Evolutionary conservation across 2,329 filamentous ascomycete genomes (phyloP), one percentile per base, ranked within the genome.

Genomic region (Atkinsonella texensis): DNA sequence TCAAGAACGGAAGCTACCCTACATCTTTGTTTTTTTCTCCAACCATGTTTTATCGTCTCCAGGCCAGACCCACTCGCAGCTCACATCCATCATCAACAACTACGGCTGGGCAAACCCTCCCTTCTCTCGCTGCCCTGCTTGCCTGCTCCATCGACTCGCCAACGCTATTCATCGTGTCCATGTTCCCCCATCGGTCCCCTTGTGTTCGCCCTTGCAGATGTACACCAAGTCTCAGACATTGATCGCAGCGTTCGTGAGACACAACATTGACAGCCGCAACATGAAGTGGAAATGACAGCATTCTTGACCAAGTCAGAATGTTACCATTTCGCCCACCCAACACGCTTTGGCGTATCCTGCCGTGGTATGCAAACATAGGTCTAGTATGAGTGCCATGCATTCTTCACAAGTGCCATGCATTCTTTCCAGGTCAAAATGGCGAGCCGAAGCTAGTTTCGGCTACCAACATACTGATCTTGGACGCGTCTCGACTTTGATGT

Each of bases 301-400:
- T 52, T 52, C 46, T 49, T 48, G 46, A 17, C 31, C 35, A 40
- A 44, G 40, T 41, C 31, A 41, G 13, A 48, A 17, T 8, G n/a
- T 13, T 15, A 17, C 46, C 17, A 20, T 28, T 11, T 20, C 13
- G 28, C 33, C 23, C 13, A n/a, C 17, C 7, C 32, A 17, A 10
- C 18, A 31, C 20, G 32, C 39, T 12, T 32, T 12, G 15, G 39
- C 39, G 12, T 13, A 13, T 12, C 17, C 44, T 17, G 33, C 20
- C 31, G 48, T 48, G 52, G 52, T 23, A 53, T 53, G 52, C 33
- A 47, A 28, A 45, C 23, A 12, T 39, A 32, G 42, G 20, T 15
- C 20, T 13, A 33, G 23, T 23, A 10, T 13, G 5, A 42, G 17
- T n/a, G 39, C 11, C 9, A 18, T 23, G 15, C 51, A 52, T 49